Percentiles rank a stretch among this genome's conserved stretches.
Evolutionary conservation across 2,329 filamentous ascomycete genomes (phyloP).

Genomic region (Raffaelea deltoideospora): DNA sequence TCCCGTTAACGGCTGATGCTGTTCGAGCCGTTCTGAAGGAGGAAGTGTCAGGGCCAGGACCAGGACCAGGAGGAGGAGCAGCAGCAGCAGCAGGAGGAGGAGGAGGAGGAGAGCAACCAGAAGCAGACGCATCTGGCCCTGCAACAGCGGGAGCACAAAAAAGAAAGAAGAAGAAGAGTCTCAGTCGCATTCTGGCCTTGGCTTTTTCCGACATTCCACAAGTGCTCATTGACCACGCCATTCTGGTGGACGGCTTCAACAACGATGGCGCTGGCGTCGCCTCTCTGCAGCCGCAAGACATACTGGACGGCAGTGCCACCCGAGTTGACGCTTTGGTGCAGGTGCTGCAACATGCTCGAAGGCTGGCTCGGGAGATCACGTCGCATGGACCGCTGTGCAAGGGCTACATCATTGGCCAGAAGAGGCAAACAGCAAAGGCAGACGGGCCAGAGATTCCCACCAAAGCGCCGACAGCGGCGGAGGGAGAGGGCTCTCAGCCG

Average conservation of each 20-base stretch:
- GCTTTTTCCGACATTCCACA: constrained; percentile 84
- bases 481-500: not conserved
- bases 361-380: constrained; percentile 54
- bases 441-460: not conserved
- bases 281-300: constrained; percentile 42
- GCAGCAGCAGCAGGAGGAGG: constrained; percentile 17
- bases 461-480: not conserved
- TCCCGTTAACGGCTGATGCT: constrained; percentile 58
- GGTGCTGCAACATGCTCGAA: constrained; percentile 55
- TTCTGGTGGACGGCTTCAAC: constrained; percentile 41
- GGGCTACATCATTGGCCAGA: constrained; percentile 69
- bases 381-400: constrained; percentile 43
- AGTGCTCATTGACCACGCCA: constrained; percentile 72
- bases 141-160: constrained; percentile 34
- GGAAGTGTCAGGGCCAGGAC: constrained; percentile 32
- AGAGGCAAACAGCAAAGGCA: constrained; percentile 18
- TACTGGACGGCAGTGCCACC: constrained; percentile 50
- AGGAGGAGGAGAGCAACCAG: not conserved
- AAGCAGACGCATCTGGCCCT: not conserved
- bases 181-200: constrained; percentile 67
- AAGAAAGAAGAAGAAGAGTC: constrained; percentile 58
- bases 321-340: constrained; percentile 51
- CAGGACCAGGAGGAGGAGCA: constrained; percentile 19
- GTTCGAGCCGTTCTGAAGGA: constrained; percentile 53
- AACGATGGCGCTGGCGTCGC: constrained; percentile 47